Base-by-base conservation (phyloP, 129 eudicot genomes). In the Gnaphalium uliginosum region DNA sequence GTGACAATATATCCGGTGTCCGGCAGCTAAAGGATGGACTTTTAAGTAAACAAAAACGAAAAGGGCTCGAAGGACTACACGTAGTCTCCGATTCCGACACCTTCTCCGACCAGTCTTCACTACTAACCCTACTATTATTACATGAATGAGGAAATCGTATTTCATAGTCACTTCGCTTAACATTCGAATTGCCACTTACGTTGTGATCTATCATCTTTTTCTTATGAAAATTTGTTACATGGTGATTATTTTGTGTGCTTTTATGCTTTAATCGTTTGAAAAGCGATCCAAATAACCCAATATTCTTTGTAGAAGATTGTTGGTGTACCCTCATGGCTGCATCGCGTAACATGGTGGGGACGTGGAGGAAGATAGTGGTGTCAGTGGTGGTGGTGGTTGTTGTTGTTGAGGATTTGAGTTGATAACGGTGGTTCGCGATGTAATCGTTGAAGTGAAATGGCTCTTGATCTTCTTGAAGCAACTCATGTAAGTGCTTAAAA, bases 381-480 rank as follows among this genome's bases (percentile, higher is more conserved):
- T 77, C 29, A 18, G 78, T 75, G 37, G 75, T n/a, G 18, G 81
- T 56, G n/a, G 68, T 29, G 14, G 62, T 70, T 11, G 83, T 54
- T 23, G 68, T 29, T 1, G 61, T 70, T 11, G 53, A 46, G 53
- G n/a, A 51, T 26, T 82, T 82, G 66, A 89, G 74, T 26, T 76
- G 86, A 67, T 62, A 84, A 37, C 83, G 85, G 32, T 64, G 72
- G 68, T 85, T 75, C 8, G 83, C 81, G 48, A 89, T 85, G 86
- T 84, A 81, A 70, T 66, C 76, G 8, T 79, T 64, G 39, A 89
- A 75, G 17, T 76, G 79, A 51, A 90, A 90, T 14, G 96, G 96
- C 26, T 90, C 96, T 75, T 90, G 96, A 58, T 90, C 90, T 83
- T 90, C 89, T 27, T 43, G 74, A 1, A 90, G 79, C 1, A 87